These are phyloP conservation scores for Saposhnikovia divaricata DNA, from an alignment of 129 eudicot genomes.

Conservation along the genomic window DNA sequence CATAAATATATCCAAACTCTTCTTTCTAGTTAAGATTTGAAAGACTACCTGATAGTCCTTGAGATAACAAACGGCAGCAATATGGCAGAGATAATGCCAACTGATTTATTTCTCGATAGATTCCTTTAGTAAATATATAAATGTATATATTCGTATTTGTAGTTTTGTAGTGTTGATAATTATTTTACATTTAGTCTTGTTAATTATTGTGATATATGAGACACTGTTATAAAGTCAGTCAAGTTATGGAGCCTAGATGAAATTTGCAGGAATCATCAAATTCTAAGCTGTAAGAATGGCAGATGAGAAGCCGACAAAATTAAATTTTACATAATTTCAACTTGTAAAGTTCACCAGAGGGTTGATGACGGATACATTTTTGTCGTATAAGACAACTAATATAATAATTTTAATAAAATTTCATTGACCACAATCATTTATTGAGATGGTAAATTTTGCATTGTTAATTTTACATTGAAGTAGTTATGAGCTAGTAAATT, in stretches of 20 bases:
- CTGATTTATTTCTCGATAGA: neutral
- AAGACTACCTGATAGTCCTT: neutral
- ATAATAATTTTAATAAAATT: no score
- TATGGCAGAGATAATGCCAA: neutral
- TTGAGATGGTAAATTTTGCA: neutral
- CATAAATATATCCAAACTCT: neutral
- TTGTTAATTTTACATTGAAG: no score
- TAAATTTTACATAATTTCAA: neutral
- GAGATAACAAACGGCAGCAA: neutral
- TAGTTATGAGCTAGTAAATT: neutral
- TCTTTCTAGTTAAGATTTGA: neutral
- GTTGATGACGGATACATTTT: neutral
- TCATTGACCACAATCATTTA: no score
- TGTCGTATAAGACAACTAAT: neutral
- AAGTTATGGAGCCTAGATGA: neutral
- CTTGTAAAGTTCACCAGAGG: neutral
- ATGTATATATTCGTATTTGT: no score
- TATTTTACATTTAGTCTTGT: neutral
- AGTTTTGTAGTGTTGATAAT: neutral
- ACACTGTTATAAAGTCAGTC: neutral
- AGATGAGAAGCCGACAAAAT: neutral
- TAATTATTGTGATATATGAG: neutral
- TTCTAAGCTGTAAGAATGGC: neutral
- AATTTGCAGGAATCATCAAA: neutral
- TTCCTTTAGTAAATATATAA: neutral